Percentiles rank a stretch among this genome's conserved stretches.
These are phyloP conservation scores for Phialocephala sp. DNA, from an alignment of 2,329 filamentous ascomycete species.

Conservation along the genomic window DNA sequence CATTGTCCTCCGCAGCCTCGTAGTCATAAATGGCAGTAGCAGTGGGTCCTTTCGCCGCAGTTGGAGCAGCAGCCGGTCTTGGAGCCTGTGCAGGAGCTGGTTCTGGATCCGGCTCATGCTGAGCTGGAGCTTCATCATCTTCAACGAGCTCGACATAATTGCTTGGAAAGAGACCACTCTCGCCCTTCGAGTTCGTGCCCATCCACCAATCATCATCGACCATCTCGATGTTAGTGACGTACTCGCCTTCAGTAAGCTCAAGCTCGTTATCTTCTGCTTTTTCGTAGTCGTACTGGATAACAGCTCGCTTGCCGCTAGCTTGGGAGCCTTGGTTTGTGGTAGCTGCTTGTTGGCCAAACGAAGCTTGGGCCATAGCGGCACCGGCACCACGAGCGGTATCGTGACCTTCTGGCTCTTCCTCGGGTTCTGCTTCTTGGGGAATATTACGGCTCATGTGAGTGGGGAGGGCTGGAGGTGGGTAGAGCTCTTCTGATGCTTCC, in stretches of 20 bases:
- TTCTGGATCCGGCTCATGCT: slow-evolving; percentile 37
- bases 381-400: slow-evolving; percentile 65
- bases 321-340: slow-evolving; percentile 51
- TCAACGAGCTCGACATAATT: slow-evolving; percentile 93
- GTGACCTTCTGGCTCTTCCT: slow-evolving; percentile 66
- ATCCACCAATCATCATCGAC: slow-evolving; percentile 99
- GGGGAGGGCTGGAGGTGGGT: slow-evolving; percentile 64
- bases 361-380: slow-evolving; percentile 57
- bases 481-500: slow-evolving; percentile 56
- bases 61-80: slow-evolving; percentile 45
- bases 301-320: slow-evolving; percentile 70
- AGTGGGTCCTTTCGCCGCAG: slow-evolving; percentile 57
- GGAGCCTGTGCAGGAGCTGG: slow-evolving; percentile 47
- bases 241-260: slow-evolving; percentile 85
- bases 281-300: slow-evolving; percentile 94
- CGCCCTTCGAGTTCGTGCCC: slow-evolving; percentile 84
- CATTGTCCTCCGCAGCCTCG: slow-evolving; percentile 94
- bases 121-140: slow-evolving; percentile 52
- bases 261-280: slow-evolving; percentile 98
- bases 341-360: slow-evolving; percentile 43
- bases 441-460: slow-evolving; percentile 66
- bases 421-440: slow-evolving; percentile 67
- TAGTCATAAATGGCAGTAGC: slow-evolving; percentile 94
- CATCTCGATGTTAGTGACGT: slow-evolving; percentile 92
- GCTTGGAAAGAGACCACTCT: slow-evolving; percentile 90